Evolutionary conservation across 805 yeast genomes (phyloP), one percentile per base, ranked within the genome.

Genomic region (Wickerhamomyces subpelliculosus): DNA sequence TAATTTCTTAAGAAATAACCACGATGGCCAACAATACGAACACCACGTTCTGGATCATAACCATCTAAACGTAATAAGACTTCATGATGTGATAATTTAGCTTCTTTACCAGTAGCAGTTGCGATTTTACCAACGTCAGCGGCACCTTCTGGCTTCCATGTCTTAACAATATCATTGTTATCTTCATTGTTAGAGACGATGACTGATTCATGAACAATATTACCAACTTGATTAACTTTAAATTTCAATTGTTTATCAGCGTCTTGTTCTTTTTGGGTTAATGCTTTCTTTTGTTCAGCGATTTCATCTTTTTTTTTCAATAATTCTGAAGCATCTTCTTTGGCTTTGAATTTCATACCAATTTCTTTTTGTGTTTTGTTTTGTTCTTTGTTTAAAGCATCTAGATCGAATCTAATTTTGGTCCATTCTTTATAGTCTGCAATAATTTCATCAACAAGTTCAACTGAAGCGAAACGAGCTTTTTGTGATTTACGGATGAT

Each of bases 1-100:
- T 78, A 84, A 62, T 83, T 82, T 71, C 96, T 82, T 60, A 93
- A 73, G 68, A 93, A 93, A 69, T 87, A 93, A 48, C 98, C 98
- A 70, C 98, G 86, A 75, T 93, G 98, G 51, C 98, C 98, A 42
- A 90, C 89, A 51, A 93, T 81, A 68, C 87, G 86, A 44, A 87
- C 95, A 64, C 98, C 98, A 70, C 98, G 84, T 68, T 93, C 97
- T 49, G 97, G 97, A 61, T 93, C 98, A 63, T 89, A 93, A 48
- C 98, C 98, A 60, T 93, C 97, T 51, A 93, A 72, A 68, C 97
- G 82, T 53, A 94, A 73, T 49, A 93, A 72, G 39, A 93, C 82
- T 70, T 93, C 98, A 60, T 93, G 97, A 62, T 93, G 98, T 24
- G 97, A 89, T 60, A 90, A 75, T 25, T 65, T 65, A 41, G 94